A percentile compares a stretch with the other conserved stretches of the same genome.
phyloP scores from a whole-genome alignment of 2,329 filamentous ascomycete genomes.

The Aspergillus amoenus region DNA sequence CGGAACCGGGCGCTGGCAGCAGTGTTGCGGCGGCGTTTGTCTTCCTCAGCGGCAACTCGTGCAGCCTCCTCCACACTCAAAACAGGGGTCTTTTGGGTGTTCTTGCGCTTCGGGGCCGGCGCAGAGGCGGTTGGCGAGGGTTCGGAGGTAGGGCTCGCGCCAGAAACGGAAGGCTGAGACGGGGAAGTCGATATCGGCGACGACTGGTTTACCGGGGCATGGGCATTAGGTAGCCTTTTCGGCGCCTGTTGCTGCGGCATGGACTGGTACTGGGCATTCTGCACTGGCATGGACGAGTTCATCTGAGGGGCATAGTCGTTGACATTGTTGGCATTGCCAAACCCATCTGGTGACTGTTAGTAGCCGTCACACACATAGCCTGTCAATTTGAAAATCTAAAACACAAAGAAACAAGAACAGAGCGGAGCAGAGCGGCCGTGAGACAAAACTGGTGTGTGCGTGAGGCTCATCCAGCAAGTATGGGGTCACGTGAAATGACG shows the following conservation, averaged over 20 bases:
- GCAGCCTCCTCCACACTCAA: conserved; percentile 67
- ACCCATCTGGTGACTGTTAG: conserved; percentile 27
- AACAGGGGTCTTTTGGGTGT: conserved; percentile 34
- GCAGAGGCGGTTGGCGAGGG: conserved; percentile 16
- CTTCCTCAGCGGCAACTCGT: conserved; percentile 78
- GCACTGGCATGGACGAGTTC: conserved; percentile 27
- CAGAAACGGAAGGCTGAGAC: conserved; percentile 19
- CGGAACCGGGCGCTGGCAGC: conserved; percentile 89
- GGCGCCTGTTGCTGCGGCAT: conserved; percentile 21
- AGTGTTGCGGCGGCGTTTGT: conserved; percentile 86
- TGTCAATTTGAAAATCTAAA: not conserved
- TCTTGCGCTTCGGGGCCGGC: conserved; percentile 37
- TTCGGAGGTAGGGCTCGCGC: conserved; percentile 16
- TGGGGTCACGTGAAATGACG: conserved; percentile 39
- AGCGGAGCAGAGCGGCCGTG: not conserved
- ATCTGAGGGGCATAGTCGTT: conserved; percentile 32
- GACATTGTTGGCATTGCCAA: conserved; percentile 33
- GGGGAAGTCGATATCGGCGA: conserved; percentile 17
- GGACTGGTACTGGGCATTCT: conserved; percentile 24
- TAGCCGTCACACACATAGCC: not conserved
- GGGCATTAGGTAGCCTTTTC: conserved; percentile 17
- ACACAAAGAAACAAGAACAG: not conserved
- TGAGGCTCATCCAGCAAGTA: not conserved
- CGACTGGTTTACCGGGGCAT: conserved; percentile 16
- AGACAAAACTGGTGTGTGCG: no score